Base-by-base conservation (phyloP, 805 yeast species). In the Dipodascopsis uninucleata region DNA sequence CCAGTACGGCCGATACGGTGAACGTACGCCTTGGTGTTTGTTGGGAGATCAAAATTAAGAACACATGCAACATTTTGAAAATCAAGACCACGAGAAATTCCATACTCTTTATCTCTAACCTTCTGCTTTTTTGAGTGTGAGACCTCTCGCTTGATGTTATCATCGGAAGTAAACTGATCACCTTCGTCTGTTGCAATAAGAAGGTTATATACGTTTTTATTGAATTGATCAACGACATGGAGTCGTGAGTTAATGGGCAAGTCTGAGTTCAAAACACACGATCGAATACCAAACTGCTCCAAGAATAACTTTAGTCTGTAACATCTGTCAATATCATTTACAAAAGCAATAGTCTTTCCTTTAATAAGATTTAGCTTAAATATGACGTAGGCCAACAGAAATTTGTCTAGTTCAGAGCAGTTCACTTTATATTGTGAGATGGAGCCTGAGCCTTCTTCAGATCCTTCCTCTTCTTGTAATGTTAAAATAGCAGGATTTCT, bases 1-100 rank as follows among this genome's bases (percentile, higher is more conserved):
- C 98, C 98, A 3, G 98, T 93, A 71, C 98, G 80, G 40, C 98
- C 98, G 28, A 93, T 78, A 62, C 98, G 77, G 66, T 93, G 98
- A 24, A 87, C 81, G 62, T 93, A 93, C 2, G 95, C 78, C 61
- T 82, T 84, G 4, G 97, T 81, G 7, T 94, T 80, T 3, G 85
- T 76, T 31, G 98, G 98, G 57, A 93, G 71, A 63, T 93, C 98
- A 64, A 93, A 93, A 67, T 93, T 93, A 54, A 93, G 71, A 5
- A 93, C 98, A 69, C 97, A 93, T 6, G 97, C 93, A 48, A 93
- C 97, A 59, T 93, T 90, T 58, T 77, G 81, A 72, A 93, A 93
- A 67, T 93, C 98, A 31, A 93, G 94, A 61, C 98, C 98, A 65
- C 98, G 78, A 21, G 96, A 84, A 32, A 89, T 97, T 53, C 97